Evolutionary conservation across 208 protist genomes (phyloP), one percentile per base, ranked within the genome.

Genomic region (Crithidia sp.): DNA sequence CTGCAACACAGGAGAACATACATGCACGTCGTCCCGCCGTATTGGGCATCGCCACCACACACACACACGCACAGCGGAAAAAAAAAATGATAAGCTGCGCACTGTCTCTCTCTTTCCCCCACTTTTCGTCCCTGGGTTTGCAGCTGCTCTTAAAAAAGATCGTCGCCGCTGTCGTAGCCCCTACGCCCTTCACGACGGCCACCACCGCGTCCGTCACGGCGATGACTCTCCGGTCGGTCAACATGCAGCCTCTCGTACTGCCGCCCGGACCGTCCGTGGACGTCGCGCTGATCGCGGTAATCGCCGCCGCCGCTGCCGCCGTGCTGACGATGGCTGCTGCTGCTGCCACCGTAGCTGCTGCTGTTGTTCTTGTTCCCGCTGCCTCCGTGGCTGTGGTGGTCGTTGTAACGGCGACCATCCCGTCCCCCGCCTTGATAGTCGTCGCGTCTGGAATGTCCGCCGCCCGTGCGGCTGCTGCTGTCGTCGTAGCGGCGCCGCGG

Each of bases 141-240:
- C 57, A 5, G 50, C 47, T 41, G 13, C 37, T 47, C 65, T 84
- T 84, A 88, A 74, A 82, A 88, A 40, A 85, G 17, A 58, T 82
- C 58, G 36, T 88, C 80, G 5, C 58, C 72, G 67, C 68, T 73
- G 54, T 82, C 69, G 61, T 70, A 67, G 19, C 57, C 77, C 6
- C 73, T 49, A 58, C 67, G 40, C 13, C 67, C 72, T 13, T 58
- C 45, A 19, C 60, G 60, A 49, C 62, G 54, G n/a, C 54, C 39
- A 19, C 50, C n/a, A 12, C 61, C 57, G 16, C 59, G 61, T 10
- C 71, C 56, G 10, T 63, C 45, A 47, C 53, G 56, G 8, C 37
- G 58, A 12, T 53, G 49, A 44, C 47, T 50, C 53, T 69, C 62
- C 7, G 53, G 55, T 19, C 39, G 59, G 8, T 61, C 12, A 6